A percentile compares a stretch with the other conserved stretches of the same genome.
These are phyloP conservation scores for Biancaea sappan DNA, from an alignment of 306 rosid species.

Conservation along the genomic window DNA sequence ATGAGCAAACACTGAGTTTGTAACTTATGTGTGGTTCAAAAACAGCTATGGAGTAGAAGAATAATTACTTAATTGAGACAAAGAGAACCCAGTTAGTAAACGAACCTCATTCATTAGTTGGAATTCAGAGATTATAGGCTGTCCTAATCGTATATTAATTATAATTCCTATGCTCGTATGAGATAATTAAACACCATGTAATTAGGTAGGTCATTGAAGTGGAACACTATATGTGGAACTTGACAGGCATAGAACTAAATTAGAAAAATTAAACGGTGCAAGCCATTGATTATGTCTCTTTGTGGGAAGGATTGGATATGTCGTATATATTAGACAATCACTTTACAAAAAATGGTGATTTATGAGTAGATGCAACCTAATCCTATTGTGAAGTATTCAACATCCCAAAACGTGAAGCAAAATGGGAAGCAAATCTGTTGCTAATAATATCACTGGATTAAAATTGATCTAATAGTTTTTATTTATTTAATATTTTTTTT, in stretches of 20 bases:
- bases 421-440: no score
- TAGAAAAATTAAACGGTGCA: slow-evolving; percentile 25
- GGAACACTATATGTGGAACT: background rate
- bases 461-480: no score
- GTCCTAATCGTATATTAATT: no score
- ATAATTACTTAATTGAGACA: background rate
- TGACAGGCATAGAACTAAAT: slow-evolving; percentile 6
- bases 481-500: no score
- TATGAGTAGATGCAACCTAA: no score
- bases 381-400: no score
- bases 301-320: slow-evolving; percentile 32
- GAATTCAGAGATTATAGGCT: background rate
- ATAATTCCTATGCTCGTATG: no score
- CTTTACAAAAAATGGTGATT: no score
- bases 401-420: no score
- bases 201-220: no score
- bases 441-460: no score
- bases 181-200: background rate
- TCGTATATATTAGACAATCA: slow-evolving; percentile 28
- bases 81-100: background rate
- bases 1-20: background rate
- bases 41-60: background rate
- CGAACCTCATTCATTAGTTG: background rate
- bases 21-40: background rate
- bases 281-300: slow-evolving; percentile 11